Base-by-base conservation (phyloP, 306 rosid species). In the Cicer yamashitae region DNA sequence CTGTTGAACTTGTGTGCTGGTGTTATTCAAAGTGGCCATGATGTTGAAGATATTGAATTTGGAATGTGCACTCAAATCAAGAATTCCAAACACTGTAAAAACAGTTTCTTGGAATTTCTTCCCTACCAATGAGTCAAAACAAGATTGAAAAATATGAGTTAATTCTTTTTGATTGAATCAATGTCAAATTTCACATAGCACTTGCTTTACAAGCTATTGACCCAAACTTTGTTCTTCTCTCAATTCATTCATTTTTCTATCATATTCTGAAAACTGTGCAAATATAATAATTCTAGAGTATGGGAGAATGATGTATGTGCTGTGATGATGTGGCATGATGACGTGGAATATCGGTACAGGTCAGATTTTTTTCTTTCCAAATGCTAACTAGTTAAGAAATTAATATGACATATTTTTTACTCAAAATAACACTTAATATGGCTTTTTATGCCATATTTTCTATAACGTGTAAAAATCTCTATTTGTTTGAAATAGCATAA, bases 1-100 rank as follows among this genome's bases (percentile, higher is more conserved):
- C 48, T 77, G 75, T 65, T 61, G 86, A 82, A 75, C 84, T 63
- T 72, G 81, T 70, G 65, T 61, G 14, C 52, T 46, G 75, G 13
- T 20, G 59, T 38, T 52, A 71, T 50, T 78, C 45, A 25, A 52
- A 75, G 57, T 78, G 30, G 81, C 76, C 68, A 60, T 47, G 34
- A 39, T 79, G 61, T 20, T 8, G 13, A 17, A 20, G 11, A 67
- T 79, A 72, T 69, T 63, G 30, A 45, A 25, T 56, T 34, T 44
- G 44, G 41, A 56, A 45, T 20, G 0, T 57, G 71, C 44, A 50
- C 6, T 54, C 34, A 22, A 30, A 25, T 53, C 59, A 34, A 61
- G 47, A 62, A 7, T 69, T 64, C 66, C 53, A 62, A 43, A 67
- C 44, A 66, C 0, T 38, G 34, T 61, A 20, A 3, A 1, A 7